Evolutionary conservation across 176 grass and related monocot genomes (phyloP), one percentile per base, ranked within the genome.

Genomic region (Elymus sibiricus): DNA sequence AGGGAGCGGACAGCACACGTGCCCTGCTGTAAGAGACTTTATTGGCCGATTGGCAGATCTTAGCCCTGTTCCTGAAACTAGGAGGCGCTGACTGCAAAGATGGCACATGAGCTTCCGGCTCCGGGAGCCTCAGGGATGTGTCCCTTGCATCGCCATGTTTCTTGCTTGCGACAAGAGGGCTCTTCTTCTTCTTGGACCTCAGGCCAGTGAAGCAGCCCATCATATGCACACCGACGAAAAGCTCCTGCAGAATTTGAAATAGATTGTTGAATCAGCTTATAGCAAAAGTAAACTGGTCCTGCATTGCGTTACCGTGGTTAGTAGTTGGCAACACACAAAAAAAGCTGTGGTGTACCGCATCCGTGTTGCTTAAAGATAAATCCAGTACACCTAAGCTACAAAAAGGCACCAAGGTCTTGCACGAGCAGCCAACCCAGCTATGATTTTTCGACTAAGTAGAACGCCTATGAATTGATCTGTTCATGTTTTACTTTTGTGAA

Each of bases 141-240:
- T 91, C 94, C 63, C 85, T 91, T n/a, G 76, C 66, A 70, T 88
- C 91, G 24, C 39, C 19, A 0, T 59, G 44, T 67, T 79, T 92
- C 80, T 86, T 94, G 63, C 83, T 82, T 25, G 78, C 51, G 14
- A 70, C 76, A 79, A 80, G 60, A 59, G 51, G n/a, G 32, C 17
- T 91, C 84, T 86, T 98, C 85, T 94, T 96, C 83, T 97, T 99
- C 87, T 91, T 96, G 11, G 84, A 86, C 90, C 84, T 96, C 60
- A 99, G 88, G 40, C 72, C 90, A 17, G 97, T 88, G 81, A 99
- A 99, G 76, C 97, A 99, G 71, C 97, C 97, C 97, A 99, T 97
- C 81, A 88, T 94, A 82, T 62, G 29, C 34, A 34, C 62, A 55
- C 19, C 53, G 11, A 47, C 12, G 27, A 70, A 70, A 88, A 63